Evolutionary conservation across 2,329 filamentous ascomycete species (phyloP).

Genomic region (Stemphylium lycopersici): DNA sequence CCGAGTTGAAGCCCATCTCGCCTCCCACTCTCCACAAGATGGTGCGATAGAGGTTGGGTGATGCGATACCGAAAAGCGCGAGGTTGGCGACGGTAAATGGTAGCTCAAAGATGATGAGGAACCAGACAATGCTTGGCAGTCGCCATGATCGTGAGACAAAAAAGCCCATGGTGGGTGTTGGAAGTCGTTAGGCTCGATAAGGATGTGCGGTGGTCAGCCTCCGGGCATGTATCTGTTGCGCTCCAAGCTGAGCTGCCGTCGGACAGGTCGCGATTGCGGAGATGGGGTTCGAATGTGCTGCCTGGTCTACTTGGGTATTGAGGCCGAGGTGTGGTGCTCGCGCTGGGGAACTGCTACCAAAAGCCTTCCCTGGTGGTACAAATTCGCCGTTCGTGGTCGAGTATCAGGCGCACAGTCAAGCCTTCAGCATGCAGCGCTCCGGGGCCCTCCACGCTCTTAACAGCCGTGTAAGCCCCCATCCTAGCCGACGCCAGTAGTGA

Average conservation of each 20-base stretch:
- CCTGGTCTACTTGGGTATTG: neutral
- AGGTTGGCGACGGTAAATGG: constrained; percentile 68
- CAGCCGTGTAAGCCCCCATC: constrained; percentile 22
- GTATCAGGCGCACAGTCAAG: constrained; percentile 8
- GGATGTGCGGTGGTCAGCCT: constrained; percentile 3
- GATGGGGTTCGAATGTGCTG: constrained; percentile 3
- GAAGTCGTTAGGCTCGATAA: too few species aligned
- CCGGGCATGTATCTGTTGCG: constrained; percentile 2
- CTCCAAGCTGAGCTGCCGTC: constrained; percentile 16
- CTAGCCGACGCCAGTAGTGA: constrained; percentile 22
- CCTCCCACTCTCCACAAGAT: constrained; percentile 75
- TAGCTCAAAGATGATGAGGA: constrained; percentile 70
- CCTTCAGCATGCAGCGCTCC: constrained; percentile 9
- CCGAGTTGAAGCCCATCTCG: constrained; percentile 75
- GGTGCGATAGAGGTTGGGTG: constrained; percentile 74
- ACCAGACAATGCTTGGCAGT: constrained; percentile 58
- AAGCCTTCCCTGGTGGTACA: constrained; percentile 16
- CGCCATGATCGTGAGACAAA: constrained; percentile 63
- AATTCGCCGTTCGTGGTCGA: constrained; percentile 13
- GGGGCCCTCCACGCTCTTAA: constrained; percentile 35
- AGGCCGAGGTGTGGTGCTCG: neutral
- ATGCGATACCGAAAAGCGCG: constrained; percentile 73
- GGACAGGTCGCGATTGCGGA: constrained; percentile 9
- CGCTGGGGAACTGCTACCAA: neutral
- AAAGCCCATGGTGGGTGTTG: constrained; percentile 46